Evolutionary conservation across 2,329 filamentous ascomycete genomes (phyloP).

Genomic region (Trichocomaceae sp.): DNA sequence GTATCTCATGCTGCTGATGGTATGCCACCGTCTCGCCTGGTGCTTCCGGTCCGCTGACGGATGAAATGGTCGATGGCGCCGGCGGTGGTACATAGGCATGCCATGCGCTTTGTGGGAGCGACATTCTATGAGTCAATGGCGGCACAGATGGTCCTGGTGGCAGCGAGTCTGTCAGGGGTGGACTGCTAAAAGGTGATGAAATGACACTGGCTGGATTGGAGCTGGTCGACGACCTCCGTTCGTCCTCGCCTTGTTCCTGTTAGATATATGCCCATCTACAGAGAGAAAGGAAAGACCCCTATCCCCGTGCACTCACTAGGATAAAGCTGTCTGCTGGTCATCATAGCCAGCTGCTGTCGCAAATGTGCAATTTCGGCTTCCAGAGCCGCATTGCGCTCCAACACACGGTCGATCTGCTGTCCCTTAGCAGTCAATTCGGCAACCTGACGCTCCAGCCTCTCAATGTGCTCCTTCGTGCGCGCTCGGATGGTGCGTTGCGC

Average conservation of each 20-base stretch:
- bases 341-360: slow-evolving; percentile 40
- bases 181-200: slow-evolving; percentile 11
- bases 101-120: slow-evolving; percentile 13
- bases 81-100: slow-evolving; percentile 8
- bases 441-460: slow-evolving; percentile 50
- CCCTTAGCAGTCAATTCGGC: slow-evolving; percentile 46
- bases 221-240: slow-evolving; percentile 14
- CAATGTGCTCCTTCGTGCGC: slow-evolving; percentile 54
- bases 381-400: slow-evolving; percentile 48
- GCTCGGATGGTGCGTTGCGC: slow-evolving; percentile 55
- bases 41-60: not conserved
- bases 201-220: slow-evolving; percentile 14
- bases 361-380: slow-evolving; percentile 51
- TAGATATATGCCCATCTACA: not conserved
- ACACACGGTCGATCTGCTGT: slow-evolving; percentile 47
- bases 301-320: not conserved
- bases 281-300: not conserved
- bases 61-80: not conserved
- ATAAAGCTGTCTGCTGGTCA: slow-evolving; percentile 17
- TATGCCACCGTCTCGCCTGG: not conserved
- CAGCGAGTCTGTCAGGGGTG: slow-evolving; percentile 8
- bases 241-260: slow-evolving; percentile 5
- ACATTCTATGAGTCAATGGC: slow-evolving; percentile 9
- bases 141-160: slow-evolving; percentile 9
- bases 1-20: slow-evolving; percentile 7